Evolutionary conservation across 352 stramenopile genomes (phyloP), one percentile per base, ranked within the genome.

Genomic region (Pythium rhizo-oryzae): DNA sequence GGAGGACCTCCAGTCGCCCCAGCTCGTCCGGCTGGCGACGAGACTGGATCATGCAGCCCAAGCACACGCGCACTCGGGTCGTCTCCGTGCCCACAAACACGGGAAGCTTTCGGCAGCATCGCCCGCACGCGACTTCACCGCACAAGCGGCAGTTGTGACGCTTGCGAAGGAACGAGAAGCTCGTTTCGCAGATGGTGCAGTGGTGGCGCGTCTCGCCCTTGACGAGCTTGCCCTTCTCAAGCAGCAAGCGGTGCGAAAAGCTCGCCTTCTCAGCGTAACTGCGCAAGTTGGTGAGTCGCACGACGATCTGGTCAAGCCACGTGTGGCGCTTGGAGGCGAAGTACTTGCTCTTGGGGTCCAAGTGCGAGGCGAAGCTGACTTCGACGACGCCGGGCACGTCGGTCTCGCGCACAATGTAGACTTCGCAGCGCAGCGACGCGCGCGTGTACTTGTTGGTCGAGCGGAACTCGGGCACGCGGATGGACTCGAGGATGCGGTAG

Each of bases 341-440:
- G 65, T 82, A 85, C 61, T 91, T 91, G 71, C 79, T 92, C 72
- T 93, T 93, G 7, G 85, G 85, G 70, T 95, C 87, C 18, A 95
- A 49, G 59, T 95, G 87, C 28, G 84, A 91, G 25, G 87, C 87
- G 58, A 92, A 95, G 28, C 83, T 93, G 63, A 95, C 80, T 54
- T 93, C 81, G n/a, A 95, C 87, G 30, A 95, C 84, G 44, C 85
- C 84, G 2, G 82, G 71, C 4, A 76, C 79, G 23, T 79, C 67
- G 6, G 82, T 92, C 62, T 95, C 87, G 21, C 80, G 84, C 23
- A 95, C 87, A 12, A 85, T 78, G 66, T 93, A 95, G 39, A 91
- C 85, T 46, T 95, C 87, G 63, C 87, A 93, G 18, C 87, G 85
- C 37, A 95, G 81, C 8, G 87, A 93, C 8, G 78, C 87, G 19